Evolutionary conservation across 2,329 filamentous ascomycete genomes (phyloP).

Genomic region (Dissoconium aciculare): DNA sequence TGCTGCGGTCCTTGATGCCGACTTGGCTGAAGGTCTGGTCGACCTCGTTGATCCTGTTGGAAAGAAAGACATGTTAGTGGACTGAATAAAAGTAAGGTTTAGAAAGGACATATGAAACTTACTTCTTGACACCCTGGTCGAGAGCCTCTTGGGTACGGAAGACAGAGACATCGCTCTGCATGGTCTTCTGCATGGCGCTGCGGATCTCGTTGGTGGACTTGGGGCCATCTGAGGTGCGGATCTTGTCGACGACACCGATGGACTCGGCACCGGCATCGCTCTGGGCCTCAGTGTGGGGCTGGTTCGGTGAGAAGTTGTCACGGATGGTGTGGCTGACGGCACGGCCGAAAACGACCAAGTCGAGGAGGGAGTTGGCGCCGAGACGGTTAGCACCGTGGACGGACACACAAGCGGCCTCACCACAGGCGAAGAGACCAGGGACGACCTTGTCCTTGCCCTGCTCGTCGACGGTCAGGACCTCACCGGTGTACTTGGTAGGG

Average conservation of each 20-base stretch:
- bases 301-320: slow-evolving; percentile 77
- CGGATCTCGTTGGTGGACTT: slow-evolving; percentile 82
- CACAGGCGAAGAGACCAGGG: slow-evolving; percentile 86
- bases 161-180: slow-evolving; percentile 93
- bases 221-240: slow-evolving; percentile 69
- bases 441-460: slow-evolving; percentile 83
- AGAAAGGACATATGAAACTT: slow-evolving; percentile 8
- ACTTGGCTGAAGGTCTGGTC: slow-evolving; percentile 68
- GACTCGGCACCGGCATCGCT: slow-evolving; percentile 80
- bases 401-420: slow-evolving; percentile 93
- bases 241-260: slow-evolving; percentile 70
- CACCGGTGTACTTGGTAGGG: slow-evolving; percentile 90
- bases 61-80: slow-evolving; percentile 10
- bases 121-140: slow-evolving; percentile 75
- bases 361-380: slow-evolving; percentile 93
- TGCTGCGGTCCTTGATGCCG: slow-evolving; percentile 93
- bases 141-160: slow-evolving; percentile 91
- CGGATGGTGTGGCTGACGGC: slow-evolving; percentile 95
- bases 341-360: slow-evolving; percentile 93
- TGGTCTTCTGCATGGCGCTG: slow-evolving; percentile 88
- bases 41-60: slow-evolving; percentile 57
- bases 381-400: slow-evolving; percentile 97
- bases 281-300: slow-evolving; percentile 61
- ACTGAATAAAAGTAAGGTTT: background rate
- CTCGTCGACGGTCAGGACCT: slow-evolving; percentile 80